Percentiles rank a stretch among this genome's conserved stretches.
Conservation (phyloP, 2,329 filamentous ascomycete genomes). For the Clonostachys rosea region DNA sequence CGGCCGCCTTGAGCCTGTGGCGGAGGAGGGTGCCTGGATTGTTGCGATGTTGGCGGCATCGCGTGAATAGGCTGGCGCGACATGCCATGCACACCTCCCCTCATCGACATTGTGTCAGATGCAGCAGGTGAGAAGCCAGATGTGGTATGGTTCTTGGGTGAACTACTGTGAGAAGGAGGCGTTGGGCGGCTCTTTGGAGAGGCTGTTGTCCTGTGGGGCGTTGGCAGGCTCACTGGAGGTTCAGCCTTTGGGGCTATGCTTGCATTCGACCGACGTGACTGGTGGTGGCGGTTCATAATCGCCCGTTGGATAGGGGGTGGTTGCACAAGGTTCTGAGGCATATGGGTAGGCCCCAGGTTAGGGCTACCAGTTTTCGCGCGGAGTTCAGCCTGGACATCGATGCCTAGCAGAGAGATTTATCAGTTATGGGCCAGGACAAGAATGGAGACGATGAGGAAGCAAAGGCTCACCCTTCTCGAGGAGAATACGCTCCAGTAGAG, state of each 20-base stretch:
- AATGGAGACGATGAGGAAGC: background rate
- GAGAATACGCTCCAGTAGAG: slow-evolving; percentile 87
- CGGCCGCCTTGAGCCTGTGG: slow-evolving; percentile 8
- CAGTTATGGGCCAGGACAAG: too few species aligned
- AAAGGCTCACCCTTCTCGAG: slow-evolving; percentile 76
- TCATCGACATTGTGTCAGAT: slow-evolving; percentile 42
- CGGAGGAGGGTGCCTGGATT: slow-evolving; percentile 19
- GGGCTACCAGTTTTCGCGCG: slow-evolving; percentile 89
- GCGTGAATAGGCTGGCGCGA: slow-evolving; percentile 22
- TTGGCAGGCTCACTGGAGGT: slow-evolving; percentile 41
- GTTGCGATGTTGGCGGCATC: slow-evolving; percentile 12
- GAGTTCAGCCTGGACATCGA: slow-evolving; percentile 95
- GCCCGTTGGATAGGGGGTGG: slow-evolving; percentile 75
- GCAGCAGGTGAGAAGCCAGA: slow-evolving; percentile 36
- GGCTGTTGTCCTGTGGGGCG: slow-evolving; percentile 29
- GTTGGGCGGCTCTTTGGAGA: slow-evolving; percentile 75
- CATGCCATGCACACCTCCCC: slow-evolving; percentile 25
- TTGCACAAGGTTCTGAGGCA: slow-evolving; percentile 65
- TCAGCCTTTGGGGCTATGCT: slow-evolving; percentile 74
- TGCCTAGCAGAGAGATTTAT: slow-evolving; percentile 49
- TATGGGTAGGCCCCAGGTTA: slow-evolving; percentile 65
- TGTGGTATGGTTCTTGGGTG: slow-evolving; percentile 41
- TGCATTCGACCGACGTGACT: slow-evolving; percentile 65
- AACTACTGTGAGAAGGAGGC: slow-evolving; percentile 69
- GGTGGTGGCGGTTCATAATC: slow-evolving; percentile 77